These are phyloP conservation scores for Alternaria alternata DNA, from an alignment of 2,329 filamentous ascomycete genomes.

Conservation along the genomic window DNA sequence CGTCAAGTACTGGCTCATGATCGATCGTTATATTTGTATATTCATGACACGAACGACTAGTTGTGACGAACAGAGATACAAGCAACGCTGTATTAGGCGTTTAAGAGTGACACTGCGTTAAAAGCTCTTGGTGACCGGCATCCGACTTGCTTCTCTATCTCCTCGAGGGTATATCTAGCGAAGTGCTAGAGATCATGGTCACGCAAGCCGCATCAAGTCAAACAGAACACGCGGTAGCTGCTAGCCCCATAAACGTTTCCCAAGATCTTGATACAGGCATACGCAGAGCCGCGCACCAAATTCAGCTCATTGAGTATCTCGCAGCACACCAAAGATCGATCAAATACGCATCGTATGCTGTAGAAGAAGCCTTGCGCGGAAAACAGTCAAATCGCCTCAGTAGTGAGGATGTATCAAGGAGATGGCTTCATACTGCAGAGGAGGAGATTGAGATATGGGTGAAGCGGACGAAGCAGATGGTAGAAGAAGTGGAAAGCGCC, in stretches of 20 bases:
- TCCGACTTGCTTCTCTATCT: background rate
- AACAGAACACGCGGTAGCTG: background rate
- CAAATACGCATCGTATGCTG: background rate
- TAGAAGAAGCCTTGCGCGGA: background rate
- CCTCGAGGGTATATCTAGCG: background rate
- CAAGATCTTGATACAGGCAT: background rate
- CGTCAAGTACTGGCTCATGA: background rate
- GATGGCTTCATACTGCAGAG: background rate
- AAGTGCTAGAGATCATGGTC: background rate
- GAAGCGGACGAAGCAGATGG: background rate
- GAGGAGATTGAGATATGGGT: background rate
- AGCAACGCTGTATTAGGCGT: background rate
- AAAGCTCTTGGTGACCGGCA: background rate
- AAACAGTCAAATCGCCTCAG: background rate
- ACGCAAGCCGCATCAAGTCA: background rate
- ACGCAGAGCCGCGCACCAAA: background rate
- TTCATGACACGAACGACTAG: background rate
- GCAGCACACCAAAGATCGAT: background rate
- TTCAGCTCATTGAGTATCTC: background rate
- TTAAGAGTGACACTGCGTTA: background rate
- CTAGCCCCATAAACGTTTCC: background rate
- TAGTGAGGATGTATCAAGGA: background rate
- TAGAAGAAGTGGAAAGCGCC: background rate
- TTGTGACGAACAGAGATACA: background rate
- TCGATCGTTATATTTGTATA: background rate